Conservation (phyloP, 2,329 filamentous ascomycete species). For the Pseudonectria buxi region DNA sequence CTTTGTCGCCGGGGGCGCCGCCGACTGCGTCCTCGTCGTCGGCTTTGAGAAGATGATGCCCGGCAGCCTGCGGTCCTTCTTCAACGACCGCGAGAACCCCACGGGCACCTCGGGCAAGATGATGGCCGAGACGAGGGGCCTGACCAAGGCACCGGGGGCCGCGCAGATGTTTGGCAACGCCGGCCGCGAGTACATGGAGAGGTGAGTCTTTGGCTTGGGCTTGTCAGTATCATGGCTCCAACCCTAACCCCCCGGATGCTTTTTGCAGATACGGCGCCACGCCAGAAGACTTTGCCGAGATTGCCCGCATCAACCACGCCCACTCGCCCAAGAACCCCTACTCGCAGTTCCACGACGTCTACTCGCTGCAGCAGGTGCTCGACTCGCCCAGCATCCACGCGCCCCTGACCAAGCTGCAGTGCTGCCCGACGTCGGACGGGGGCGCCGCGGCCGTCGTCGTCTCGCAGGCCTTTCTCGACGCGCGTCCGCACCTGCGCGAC, state of each 20-base stretch:
- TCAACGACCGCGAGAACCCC: constrained; percentile 78
- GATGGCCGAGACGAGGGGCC: constrained; percentile 75
- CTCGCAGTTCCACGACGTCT: constrained; percentile 93
- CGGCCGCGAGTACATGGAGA: constrained; percentile 90
- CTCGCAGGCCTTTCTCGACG: constrained; percentile 80
- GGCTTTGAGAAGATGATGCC: constrained; percentile 99
- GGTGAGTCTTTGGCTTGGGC: constrained; percentile 41
- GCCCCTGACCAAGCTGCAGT: constrained; percentile 95
- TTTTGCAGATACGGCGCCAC: constrained; percentile 66
- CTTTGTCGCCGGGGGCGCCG: constrained; percentile 70
- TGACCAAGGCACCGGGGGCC: constrained; percentile 76
- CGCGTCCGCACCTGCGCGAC: constrained; percentile 70
- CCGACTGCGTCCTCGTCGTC: constrained; percentile 83
- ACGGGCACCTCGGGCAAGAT: constrained; percentile 65
- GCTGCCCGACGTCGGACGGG: constrained; percentile 93
- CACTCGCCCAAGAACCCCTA: constrained; percentile 93
- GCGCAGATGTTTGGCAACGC: constrained; percentile 96
- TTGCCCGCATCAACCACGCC: constrained; percentile 84
- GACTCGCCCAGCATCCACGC: constrained; percentile 70
- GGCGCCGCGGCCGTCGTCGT: constrained; percentile 84
- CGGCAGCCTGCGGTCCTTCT: constrained; percentile 77
- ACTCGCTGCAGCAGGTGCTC: constrained; percentile 77
- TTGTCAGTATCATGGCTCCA: background rate
- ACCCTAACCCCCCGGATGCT: too few species aligned
- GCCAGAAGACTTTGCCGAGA: constrained; percentile 85